A percentile compares a stretch with the other conserved stretches of the same genome.
Evolutionary conservation across 2,329 filamentous ascomycete genomes (phyloP).

Genomic region (Leptographium procerum): DNA sequence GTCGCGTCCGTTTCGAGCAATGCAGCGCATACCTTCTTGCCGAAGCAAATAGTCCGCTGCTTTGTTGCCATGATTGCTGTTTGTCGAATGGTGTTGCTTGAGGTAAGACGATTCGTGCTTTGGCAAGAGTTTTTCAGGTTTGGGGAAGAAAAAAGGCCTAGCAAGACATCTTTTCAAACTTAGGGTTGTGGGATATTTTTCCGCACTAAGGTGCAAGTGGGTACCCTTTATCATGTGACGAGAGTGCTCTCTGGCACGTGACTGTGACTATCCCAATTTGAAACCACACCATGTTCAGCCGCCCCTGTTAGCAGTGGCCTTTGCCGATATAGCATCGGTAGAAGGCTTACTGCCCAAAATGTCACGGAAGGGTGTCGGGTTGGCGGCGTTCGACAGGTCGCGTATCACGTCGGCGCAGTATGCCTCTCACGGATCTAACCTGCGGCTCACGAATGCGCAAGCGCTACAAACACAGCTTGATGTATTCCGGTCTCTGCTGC

Average conservation of each 20-base stretch:
- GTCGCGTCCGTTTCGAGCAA: not conserved
- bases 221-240: not conserved
- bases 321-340: not conserved
- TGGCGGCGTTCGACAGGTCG: slow-evolving; percentile 80
- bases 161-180: slow-evolving; percentile 6
- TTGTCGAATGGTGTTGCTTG: slow-evolving; percentile 5
- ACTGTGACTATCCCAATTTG: not conserved
- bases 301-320: not conserved
- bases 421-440: slow-evolving; percentile 74
- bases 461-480: slow-evolving; percentile 87
- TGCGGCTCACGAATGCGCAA: slow-evolving; percentile 74
- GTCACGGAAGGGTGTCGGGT: slow-evolving; percentile 75
- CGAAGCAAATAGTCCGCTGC: slow-evolving; percentile 93
- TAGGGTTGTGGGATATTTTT: slow-evolving; percentile 14
- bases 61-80: slow-evolving; percentile 59
- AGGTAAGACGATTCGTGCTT: slow-evolving; percentile 1
- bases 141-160: not conserved
- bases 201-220: slow-evolving; percentile 5
- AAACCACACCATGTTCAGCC: not conserved
- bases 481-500: slow-evolving; percentile 88
- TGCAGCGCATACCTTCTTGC: slow-evolving; percentile 56
- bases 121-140: slow-evolving; percentile 1
- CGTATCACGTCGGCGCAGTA: slow-evolving; percentile 80
- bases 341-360: slow-evolving; percentile 23
- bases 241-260: not conserved